phyloP scores from a whole-genome alignment of 768 basidiomycete genomes.

The Trametes punicea region DNA sequence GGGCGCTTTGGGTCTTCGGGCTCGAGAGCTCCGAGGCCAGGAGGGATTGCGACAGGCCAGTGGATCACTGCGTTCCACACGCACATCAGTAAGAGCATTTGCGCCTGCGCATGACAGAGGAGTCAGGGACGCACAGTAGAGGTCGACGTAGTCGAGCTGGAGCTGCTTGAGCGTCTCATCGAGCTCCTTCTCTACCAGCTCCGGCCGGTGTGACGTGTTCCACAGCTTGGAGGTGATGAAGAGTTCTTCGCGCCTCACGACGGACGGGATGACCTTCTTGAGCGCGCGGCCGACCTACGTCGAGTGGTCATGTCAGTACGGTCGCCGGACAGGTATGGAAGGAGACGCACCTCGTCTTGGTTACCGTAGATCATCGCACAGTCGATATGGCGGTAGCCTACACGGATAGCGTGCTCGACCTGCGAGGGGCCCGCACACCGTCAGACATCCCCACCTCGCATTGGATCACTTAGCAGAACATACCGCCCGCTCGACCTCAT shows the following conservation, averaged over 20 bases:
- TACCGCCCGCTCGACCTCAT: slow-evolving; percentile 74
- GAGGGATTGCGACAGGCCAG: slow-evolving; percentile 72
- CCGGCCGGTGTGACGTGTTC: slow-evolving; percentile 70
- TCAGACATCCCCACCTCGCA: not conserved
- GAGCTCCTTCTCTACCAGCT: slow-evolving; percentile 67
- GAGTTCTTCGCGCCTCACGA: slow-evolving; percentile 76
- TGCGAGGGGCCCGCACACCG: slow-evolving; percentile 26
- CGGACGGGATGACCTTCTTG: slow-evolving; percentile 72
- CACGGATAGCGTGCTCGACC: slow-evolving; percentile 73
- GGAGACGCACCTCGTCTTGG: slow-evolving; percentile 52
- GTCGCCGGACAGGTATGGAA: not conserved
- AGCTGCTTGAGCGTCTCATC: slow-evolving; percentile 74
- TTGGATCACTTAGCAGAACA: slow-evolving; percentile 13
- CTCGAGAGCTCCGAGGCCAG: slow-evolving; percentile 47
- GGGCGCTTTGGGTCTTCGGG: slow-evolving; percentile 48
- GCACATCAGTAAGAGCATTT: not conserved
- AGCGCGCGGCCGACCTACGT: slow-evolving; percentile 59
- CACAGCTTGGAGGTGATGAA: slow-evolving; percentile 84
- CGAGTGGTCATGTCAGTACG: not conserved
- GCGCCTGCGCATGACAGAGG: not conserved
- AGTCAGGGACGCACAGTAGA: slow-evolving; percentile 55
- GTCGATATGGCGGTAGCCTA: slow-evolving; percentile 84
- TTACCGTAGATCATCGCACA: slow-evolving; percentile 78
- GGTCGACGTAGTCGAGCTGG: slow-evolving; percentile 72
- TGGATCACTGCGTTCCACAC: slow-evolving; percentile 53